Conservation (phyloP, 768 basidiomycete species). For the Boletus barrowsii region DNA sequence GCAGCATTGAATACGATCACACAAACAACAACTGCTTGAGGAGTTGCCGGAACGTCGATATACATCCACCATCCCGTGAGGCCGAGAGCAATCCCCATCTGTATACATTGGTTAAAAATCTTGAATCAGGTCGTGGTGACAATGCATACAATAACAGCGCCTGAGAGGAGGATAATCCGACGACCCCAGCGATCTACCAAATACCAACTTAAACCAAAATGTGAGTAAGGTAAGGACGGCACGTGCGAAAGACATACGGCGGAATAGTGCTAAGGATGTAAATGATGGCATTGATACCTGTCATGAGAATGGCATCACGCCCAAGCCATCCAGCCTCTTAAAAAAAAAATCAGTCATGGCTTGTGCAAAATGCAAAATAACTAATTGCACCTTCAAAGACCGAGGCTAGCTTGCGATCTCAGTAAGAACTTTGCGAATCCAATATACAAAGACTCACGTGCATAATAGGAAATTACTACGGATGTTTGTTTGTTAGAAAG, state of each 20-base stretch:
- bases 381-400: slow-evolving; percentile 79
- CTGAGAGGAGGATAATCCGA: slow-evolving; percentile 80
- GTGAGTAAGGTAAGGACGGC: slow-evolving; percentile 6
- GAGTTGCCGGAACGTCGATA: slow-evolving; percentile 80
- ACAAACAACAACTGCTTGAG: slow-evolving; percentile 81
- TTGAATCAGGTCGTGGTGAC: neutral
- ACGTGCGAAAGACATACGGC: slow-evolving; percentile 51
- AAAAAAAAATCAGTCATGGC: slow-evolving; percentile 9
- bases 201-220: slow-evolving; percentile 65
- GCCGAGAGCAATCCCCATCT: slow-evolving; percentile 82
- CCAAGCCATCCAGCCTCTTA: slow-evolving; percentile 95
- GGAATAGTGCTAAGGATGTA: slow-evolving; percentile 79
- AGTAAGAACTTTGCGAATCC: slow-evolving; percentile 1
- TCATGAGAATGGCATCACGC: slow-evolving; percentile 91
- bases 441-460: slow-evolving; percentile 54
- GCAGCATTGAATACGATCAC: slow-evolving; percentile 93
- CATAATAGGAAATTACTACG: slow-evolving; percentile 92
- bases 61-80: slow-evolving; percentile 94
- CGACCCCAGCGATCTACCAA: slow-evolving; percentile 91
- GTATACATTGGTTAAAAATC: slow-evolving; percentile 1
- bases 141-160: slow-evolving; percentile 68
- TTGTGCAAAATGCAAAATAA: neutral
- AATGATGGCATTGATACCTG: slow-evolving; percentile 86
- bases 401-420: slow-evolving; percentile 48
- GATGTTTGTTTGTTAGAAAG: slow-evolving; percentile 5